Base-by-base conservation (phyloP, 805 yeast genomes). In the Cyberlindnera euphorbiiphila region DNA sequence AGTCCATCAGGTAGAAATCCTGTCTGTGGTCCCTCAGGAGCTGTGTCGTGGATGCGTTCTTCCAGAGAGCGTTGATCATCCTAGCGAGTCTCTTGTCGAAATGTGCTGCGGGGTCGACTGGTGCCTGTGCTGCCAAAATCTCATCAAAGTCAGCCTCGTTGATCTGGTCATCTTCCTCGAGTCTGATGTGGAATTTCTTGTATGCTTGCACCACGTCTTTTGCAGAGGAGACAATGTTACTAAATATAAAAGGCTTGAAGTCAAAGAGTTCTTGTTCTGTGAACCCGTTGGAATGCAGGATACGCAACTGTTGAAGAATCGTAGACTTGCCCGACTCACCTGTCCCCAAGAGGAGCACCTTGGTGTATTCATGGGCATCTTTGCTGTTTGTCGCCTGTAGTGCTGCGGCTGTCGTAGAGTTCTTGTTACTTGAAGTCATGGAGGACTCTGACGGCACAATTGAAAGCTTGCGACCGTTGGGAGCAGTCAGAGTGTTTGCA, bases 1-100 rank as follows among this genome's bases (percentile, higher is more conserved):
- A 85, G 57, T 89, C 97, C 73, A 86, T 76, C 29, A 89, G 64
- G 57, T 88, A 86, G 52, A 88, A 87, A 36, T 79, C 76, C 25
- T 81, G 78, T 46, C 79, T 74, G 47, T 80, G 76, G 35, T 66
- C 69, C 45, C 72, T 71, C 19, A 85, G 53, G 46, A 85, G 68
- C 17, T 70, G 62, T 30, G 66, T 66, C 9, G 87, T 85, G 10
- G 72, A 71, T 0, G 81, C 76, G 36, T 76, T 72, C 5, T 57
- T 50, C 69, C 88, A 78, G 20, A 88, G 54, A 12, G 61, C 57
- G 17, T 60, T 54, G 39, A 86, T 73, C 27, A 71, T 69, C 2
- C 43, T 37, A 1, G 79, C 78, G 31, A 79, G 55, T 24, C 58
- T 54, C 32, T 62, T 57, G 63, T 82, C 73, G 53, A 85, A 69